phyloP scores from a whole-genome alignment of 176 grass and related monocot species.

The Bromus sterilis region DNA sequence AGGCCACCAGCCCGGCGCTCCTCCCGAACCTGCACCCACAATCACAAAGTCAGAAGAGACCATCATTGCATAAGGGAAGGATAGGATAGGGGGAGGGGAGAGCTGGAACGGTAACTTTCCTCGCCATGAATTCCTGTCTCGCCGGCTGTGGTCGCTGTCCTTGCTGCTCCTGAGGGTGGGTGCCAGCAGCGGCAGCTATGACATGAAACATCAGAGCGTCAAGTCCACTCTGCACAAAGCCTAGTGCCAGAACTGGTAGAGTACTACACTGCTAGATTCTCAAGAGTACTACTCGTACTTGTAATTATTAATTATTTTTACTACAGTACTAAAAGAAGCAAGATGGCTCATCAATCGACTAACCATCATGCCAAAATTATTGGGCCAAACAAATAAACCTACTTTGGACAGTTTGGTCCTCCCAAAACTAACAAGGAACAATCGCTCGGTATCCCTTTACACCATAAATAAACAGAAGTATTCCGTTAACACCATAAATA shows the following conservation, averaged over 20 bases:
- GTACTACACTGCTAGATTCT: neutral
- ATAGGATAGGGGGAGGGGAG: neutral
- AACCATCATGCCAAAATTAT: neutral
- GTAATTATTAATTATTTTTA: too few relatives aligned
- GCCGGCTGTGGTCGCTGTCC: constrained; percentile 31
- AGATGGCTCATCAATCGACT: neutral
- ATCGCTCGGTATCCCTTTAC: neutral
- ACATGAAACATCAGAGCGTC: neutral
- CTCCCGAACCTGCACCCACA: constrained; percentile 58
- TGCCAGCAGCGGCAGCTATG: neutral
- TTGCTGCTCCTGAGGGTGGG: constrained; percentile 8
- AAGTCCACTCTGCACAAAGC: neutral
- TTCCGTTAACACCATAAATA: too few relatives aligned
- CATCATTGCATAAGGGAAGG: neutral
- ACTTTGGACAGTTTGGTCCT: neutral
- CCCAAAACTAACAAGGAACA: neutral
- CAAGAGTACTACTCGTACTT: neutral
- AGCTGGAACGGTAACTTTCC: constrained; percentile 36
- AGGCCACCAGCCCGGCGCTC: constrained; percentile 76
- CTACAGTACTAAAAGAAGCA: neutral
- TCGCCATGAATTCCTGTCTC: constrained; percentile 49
- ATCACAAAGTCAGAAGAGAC: constrained; percentile 11
- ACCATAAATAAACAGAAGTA: too few relatives aligned
- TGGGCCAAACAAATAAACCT: neutral
- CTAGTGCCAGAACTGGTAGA: neutral